Percentiles rank a stretch among this genome's conserved stretches.
phyloP scores from a whole-genome alignment of 176 grass and related monocot species.

The Carex pumila region DNA sequence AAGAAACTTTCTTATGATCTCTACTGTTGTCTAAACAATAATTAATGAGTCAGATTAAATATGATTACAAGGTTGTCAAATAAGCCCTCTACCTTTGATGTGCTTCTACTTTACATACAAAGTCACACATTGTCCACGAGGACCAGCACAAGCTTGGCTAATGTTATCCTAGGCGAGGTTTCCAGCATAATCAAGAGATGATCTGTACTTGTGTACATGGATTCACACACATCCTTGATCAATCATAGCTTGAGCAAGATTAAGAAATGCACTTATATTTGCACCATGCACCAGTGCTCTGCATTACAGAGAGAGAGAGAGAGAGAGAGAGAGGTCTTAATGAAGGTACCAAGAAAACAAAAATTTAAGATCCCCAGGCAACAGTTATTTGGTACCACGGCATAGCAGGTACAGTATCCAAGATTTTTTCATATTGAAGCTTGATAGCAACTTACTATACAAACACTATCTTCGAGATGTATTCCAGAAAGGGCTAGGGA shows the following conservation, averaged over 20 bases:
- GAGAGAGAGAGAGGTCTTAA: constrained; percentile 16
- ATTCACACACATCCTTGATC: constrained; percentile 92
- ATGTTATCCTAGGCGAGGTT: not conserved
- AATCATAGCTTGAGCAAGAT: constrained; percentile 92
- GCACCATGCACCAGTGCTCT: constrained; percentile 85
- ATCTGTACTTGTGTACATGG: not conserved
- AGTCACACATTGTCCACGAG: not conserved
- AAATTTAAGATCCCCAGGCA: not conserved
- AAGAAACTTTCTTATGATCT: not conserved
- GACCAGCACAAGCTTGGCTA: not conserved
- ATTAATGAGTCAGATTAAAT: constrained; percentile 14
- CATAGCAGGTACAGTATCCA: not conserved
- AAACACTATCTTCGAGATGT: not conserved
- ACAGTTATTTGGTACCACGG: not conserved
- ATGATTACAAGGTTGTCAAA: constrained; percentile 14
- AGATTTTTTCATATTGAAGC: not conserved
- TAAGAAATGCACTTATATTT: constrained; percentile 83
- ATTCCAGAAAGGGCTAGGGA: not conserved
- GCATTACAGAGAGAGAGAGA: not conserved
- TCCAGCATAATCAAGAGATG: not conserved
- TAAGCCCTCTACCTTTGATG: constrained; percentile 1
- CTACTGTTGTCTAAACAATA: constrained; percentile 4
- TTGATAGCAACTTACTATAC: not conserved
- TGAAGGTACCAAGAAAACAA: not conserved
- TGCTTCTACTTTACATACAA: constrained; percentile 9